Evolutionary conservation across 2,329 filamentous ascomycete species (phyloP).

Genomic region (Knoxdaviesia capensis): DNA sequence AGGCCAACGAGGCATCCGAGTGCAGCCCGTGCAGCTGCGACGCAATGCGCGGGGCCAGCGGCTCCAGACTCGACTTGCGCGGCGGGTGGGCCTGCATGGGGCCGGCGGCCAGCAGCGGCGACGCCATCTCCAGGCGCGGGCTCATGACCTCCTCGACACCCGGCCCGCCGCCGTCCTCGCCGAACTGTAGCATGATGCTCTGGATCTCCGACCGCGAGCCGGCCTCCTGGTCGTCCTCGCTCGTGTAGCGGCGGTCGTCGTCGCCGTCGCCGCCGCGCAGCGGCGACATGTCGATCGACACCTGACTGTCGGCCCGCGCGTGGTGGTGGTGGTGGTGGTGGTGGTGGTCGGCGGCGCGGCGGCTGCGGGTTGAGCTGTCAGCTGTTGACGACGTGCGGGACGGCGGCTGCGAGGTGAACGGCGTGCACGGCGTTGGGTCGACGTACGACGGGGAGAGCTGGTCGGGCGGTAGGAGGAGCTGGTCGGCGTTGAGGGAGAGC

Average conservation of each 20-base stretch:
- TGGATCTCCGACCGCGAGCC: slow-evolving; percentile 74
- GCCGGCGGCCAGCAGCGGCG: slow-evolving; percentile 45
- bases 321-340: no score
- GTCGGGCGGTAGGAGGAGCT: no score
- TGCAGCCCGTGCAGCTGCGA: slow-evolving; percentile 27
- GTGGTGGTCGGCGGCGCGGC: slow-evolving; percentile 8
- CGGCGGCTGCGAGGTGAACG: slow-evolving; percentile 30
- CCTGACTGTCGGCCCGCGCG: no score
- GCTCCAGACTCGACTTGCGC: slow-evolving; percentile 71
- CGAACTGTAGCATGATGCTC: slow-evolving; percentile 94
- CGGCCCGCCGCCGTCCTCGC: slow-evolving; percentile 49
- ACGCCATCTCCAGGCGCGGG: slow-evolving; percentile 63
- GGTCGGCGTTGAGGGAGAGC: no score
- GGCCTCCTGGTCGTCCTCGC: slow-evolving; percentile 44
- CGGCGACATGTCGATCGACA: slow-evolving; percentile 20
- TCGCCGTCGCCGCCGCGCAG: slow-evolving; percentile 32
- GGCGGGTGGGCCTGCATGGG: slow-evolving; percentile 43
- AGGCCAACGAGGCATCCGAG: no score
- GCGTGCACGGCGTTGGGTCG: slow-evolving; percentile 38
- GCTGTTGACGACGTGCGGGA: slow-evolving; percentile 39
- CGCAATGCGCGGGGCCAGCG: slow-evolving; percentile 30
- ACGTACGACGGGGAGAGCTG: slow-evolving; percentile 17
- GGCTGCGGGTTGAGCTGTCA: slow-evolving; percentile 22
- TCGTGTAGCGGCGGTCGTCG: slow-evolving; percentile 35
- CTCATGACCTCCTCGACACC: slow-evolving; percentile 80